Conservation (phyloP, 192 early-diverging fungal species). For the Backusella sp. region DNA sequence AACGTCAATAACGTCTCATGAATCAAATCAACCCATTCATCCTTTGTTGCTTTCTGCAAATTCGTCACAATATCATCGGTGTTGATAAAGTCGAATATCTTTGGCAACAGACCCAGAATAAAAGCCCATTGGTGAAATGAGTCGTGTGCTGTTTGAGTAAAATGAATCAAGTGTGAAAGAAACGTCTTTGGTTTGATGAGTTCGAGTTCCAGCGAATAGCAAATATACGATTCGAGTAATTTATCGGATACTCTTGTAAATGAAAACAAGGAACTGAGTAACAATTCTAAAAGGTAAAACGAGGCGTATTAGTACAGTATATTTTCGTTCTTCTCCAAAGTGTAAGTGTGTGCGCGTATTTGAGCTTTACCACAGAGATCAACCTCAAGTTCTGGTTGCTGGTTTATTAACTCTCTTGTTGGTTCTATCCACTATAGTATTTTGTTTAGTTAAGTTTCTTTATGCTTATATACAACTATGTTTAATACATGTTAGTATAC, state of each 20-base stretch:
- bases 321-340: not conserved
- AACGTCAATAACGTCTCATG: slow-evolving; percentile 1
- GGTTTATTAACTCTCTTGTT: slow-evolving; percentile 19
- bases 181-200: slow-evolving; percentile 17
- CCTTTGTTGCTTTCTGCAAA: not conserved
- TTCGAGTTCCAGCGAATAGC: slow-evolving; percentile 6
- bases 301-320: not conserved
- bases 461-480: not conserved
- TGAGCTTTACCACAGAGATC: slow-evolving; percentile 24
- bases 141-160: slow-evolving; percentile 6
- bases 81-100: not conserved
- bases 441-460: not conserved
- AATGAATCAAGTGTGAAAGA: not conserved
- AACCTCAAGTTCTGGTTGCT: not conserved
- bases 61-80: not conserved
- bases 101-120: slow-evolving; percentile 17
- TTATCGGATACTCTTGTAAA: slow-evolving; percentile 7
- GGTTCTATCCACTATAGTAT: slow-evolving; percentile 25
- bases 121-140: slow-evolving; percentile 28
- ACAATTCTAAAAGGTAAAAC: slow-evolving; percentile 3
- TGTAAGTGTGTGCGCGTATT: not conserved
- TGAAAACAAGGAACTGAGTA: slow-evolving; percentile 28
- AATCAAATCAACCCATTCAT: slow-evolving; percentile 9
- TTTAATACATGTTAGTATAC: not conserved
- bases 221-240: slow-evolving; percentile 32